Conservation (phyloP, 2,329 filamentous ascomycete species). For the Fulvia fulva region DNA sequence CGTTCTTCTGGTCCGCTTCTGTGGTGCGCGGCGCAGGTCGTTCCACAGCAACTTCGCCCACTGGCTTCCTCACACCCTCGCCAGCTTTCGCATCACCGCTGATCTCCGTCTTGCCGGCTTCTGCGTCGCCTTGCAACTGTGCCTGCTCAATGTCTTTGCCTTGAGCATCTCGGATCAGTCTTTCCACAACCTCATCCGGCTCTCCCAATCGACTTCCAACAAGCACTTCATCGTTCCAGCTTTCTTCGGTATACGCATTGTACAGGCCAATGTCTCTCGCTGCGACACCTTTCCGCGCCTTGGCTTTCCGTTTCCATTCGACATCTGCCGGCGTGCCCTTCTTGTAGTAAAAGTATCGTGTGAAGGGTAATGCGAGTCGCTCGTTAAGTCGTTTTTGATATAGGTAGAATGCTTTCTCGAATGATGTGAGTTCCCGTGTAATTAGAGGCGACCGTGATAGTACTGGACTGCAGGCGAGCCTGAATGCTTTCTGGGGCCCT, state of each 20-base stretch:
- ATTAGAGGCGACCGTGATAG: constrained; percentile 84
- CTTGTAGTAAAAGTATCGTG: constrained; percentile 92
- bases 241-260: constrained; percentile 65
- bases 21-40: constrained; percentile 66
- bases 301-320: constrained; percentile 85
- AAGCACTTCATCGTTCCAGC: constrained; percentile 89
- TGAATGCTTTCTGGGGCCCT: constrained; percentile 44
- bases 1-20: constrained; percentile 72
- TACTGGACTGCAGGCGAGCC: constrained; percentile 63
- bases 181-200: constrained; percentile 62
- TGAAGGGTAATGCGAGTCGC: constrained; percentile 81
- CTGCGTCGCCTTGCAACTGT: constrained; percentile 39
- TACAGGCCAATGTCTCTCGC: constrained; percentile 84
- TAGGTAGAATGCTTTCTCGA: constrained; percentile 91
- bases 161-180: constrained; percentile 72
- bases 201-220: constrained; percentile 67
- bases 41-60: constrained; percentile 50
- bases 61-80: constrained; percentile 24
- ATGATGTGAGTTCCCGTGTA: constrained; percentile 76
- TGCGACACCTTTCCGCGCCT: constrained; percentile 65
- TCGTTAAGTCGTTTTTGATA: constrained; percentile 98
- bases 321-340: constrained; percentile 76
- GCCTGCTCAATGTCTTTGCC: constrained; percentile 47
- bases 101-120: constrained; percentile 45
- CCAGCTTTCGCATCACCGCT: constrained; percentile 25